Percentiles rank a stretch among this genome's conserved stretches.
phyloP scores from a whole-genome alignment of 2,329 filamentous ascomycete species.

The Pezicula radicicola region DNA sequence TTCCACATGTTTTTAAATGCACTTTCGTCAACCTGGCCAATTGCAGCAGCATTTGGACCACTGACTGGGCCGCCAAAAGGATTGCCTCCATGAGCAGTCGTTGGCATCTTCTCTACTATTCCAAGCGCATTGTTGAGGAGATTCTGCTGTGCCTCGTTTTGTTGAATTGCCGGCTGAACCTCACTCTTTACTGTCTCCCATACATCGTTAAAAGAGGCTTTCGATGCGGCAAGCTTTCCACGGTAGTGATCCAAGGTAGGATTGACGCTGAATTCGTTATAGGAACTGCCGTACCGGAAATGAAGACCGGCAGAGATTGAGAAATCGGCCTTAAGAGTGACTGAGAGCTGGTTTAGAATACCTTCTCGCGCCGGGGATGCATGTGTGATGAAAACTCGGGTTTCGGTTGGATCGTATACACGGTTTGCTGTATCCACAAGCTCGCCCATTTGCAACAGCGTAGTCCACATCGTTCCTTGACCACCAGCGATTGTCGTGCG shows the following conservation, averaged over 20 bases:
- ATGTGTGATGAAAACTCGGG: slow-evolving; percentile 93
- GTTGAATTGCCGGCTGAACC: slow-evolving; percentile 88
- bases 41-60: slow-evolving; percentile 60
- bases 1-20: slow-evolving; percentile 99
- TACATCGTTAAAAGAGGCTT: slow-evolving; percentile 97
- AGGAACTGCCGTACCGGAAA: slow-evolving; percentile 98
- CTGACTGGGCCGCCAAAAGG: slow-evolving; percentile 87
- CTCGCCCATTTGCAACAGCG: slow-evolving; percentile 95
- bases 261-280: slow-evolving; percentile 99
- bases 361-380: slow-evolving; percentile 95
- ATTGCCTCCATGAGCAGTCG: slow-evolving; percentile 90
- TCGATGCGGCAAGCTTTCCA: slow-evolving; percentile 95
- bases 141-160: slow-evolving; percentile 92
- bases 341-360: slow-evolving; percentile 94
- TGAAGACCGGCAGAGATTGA: slow-evolving; percentile 96
- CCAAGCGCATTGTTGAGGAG: slow-evolving; percentile 87
- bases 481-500: slow-evolving; percentile 97
- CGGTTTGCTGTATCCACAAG: slow-evolving; percentile 96
- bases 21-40: slow-evolving; percentile 94
- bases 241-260: slow-evolving; percentile 97
- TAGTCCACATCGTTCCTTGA: slow-evolving; percentile 99
- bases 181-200: slow-evolving; percentile 98
- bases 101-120: slow-evolving; percentile 97
- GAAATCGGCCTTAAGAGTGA: slow-evolving; percentile 96
- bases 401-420: slow-evolving; percentile 97